These are phyloP conservation scores for Trichoderma gamsii DNA, from an alignment of 495 filamentous ascomycete species.

Conservation along the genomic window DNA sequence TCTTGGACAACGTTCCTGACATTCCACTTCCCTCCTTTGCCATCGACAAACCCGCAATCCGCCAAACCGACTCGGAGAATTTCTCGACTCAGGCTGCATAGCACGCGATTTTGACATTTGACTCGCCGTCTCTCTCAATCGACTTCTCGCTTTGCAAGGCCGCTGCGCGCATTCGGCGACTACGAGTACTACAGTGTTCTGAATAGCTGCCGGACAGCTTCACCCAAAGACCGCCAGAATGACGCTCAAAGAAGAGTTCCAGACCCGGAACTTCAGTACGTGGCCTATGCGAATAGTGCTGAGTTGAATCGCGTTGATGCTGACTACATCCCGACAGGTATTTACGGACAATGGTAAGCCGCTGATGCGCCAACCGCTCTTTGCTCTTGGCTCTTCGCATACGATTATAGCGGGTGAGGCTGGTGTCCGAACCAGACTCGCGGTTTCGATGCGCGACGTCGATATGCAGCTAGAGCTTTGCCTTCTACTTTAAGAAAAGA, in stretches of 20 bases:
- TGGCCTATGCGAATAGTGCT: conserved; percentile 16
- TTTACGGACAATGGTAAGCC: conserved; percentile 98
- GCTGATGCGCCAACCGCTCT: conserved; percentile 1
- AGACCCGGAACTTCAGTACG: conserved; percentile 97
- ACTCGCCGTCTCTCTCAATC: background rate
- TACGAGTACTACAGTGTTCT: background rate
- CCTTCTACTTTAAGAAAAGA: too few relatives aligned
- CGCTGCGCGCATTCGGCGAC: background rate
- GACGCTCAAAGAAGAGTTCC: conserved; percentile 69
- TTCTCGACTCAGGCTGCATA: background rate
- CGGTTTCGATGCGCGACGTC: background rate
- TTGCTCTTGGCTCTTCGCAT: background rate
- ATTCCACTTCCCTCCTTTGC: conserved; percentile 5
- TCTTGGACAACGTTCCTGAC: conserved; percentile 10
- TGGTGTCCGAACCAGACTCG: background rate
- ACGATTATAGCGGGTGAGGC: background rate
- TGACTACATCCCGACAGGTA: conserved; percentile 55
- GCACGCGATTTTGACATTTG: background rate
- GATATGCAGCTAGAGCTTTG: background rate
- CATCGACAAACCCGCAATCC: conserved; percentile 6
- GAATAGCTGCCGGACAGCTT: conserved; percentile 4
- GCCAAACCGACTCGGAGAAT: background rate
- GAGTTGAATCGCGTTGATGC: conserved; percentile 21
- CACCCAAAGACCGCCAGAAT: conserved; percentile 30
- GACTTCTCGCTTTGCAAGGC: background rate